Base-by-base conservation (phyloP, 352 stramenopile species). In the Phytophthora foliorum region DNA sequence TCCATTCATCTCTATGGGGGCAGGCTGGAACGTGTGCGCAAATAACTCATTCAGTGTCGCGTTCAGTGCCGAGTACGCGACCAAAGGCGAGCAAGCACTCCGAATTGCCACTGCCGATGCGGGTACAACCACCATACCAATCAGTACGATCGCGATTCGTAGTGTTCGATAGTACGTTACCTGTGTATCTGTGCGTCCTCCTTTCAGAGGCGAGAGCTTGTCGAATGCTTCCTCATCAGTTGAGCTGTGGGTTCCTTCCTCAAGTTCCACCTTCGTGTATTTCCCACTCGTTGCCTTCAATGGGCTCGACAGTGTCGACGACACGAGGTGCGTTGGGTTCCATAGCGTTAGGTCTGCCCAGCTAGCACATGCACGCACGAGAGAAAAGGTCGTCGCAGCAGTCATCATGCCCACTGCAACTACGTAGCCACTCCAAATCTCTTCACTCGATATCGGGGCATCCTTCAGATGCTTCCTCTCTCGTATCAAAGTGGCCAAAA, bases 21-120 rank as follows among this genome's bases (percentile, higher is more conserved):
- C 45, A 41, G 57, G 57, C n/a, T 64, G 31, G 24, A 64, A 64
- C 6, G 57, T 32, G 9, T 45, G 45, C 11, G 42, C 61, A 16
- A 78, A 67, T 19, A 75, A n/a, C 42, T 75, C 70, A 19, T 75
- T 78, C 17, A 80, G 29, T 6, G 67, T 67, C 44, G 64, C 52
- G 19, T 80, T 77, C 39, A 74, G 41, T 17, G 68, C 68, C 9
- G 49, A 66, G 53, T 72, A 70, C 14, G 69, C 69, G 6, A 75
- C 25, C 7, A 80, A 58, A 4, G 73, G 25, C 6, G 73, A 67
- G 21, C 63, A 63, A 0, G 32, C 34, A 3, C 36, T 45, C 17
- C n/a, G 39, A 46, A 57, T 24, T 13, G 6, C 45, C 25, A 64
- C 22, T 50, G 38, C 25, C 14, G 41, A 11, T 7, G 11, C 14